Conservation (phyloP, 176 grass and related monocot genomes). For the Cenchrus americanus region DNA sequence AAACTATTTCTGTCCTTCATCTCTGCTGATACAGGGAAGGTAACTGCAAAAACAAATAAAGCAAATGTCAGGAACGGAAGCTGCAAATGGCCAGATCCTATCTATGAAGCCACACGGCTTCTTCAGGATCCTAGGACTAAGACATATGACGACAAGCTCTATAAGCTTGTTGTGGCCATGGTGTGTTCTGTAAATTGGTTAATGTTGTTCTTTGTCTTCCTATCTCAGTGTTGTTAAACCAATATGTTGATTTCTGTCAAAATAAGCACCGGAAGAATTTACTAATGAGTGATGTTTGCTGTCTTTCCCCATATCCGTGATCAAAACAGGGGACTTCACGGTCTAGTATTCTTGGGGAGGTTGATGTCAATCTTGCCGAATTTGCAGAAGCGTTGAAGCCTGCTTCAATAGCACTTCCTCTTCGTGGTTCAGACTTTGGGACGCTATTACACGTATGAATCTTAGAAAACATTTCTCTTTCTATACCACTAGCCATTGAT, state of each 20-base stretch:
- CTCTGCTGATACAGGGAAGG: conserved; percentile 79
- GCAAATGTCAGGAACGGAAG: conserved; percentile 88
- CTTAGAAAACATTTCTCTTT: conserved; percentile 12
- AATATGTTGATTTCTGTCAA: conserved; percentile 9
- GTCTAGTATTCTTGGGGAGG: conserved; percentile 90
- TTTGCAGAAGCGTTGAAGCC: conserved; percentile 97
- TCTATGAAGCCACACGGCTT: conserved; percentile 97
- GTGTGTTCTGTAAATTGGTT: conserved; percentile 52
- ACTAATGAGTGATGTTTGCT: conserved; percentile 39
- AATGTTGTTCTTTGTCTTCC: conserved; percentile 16
- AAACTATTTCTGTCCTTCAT: conserved; percentile 97
- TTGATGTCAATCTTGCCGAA: conserved; percentile 93
- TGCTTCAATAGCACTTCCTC: conserved; percentile 78
- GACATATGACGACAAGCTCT: conserved; percentile 91
- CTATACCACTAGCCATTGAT: not conserved
- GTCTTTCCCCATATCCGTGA: conserved; percentile 34
- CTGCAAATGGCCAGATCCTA: conserved; percentile 98
- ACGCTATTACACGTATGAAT: conserved; percentile 83
- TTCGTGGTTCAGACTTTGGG: conserved; percentile 85
- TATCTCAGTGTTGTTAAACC: conserved; percentile 7
- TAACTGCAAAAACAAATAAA: conserved; percentile 96
- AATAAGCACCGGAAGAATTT: conserved; percentile 31
- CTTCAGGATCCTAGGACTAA: conserved; percentile 89
- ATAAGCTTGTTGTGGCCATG: conserved; percentile 94
- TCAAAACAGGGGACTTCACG: conserved; percentile 86